phyloP scores from a whole-genome alignment of 1,139 yeast species.

The Hanseniaspora gamundiae region DNA sequence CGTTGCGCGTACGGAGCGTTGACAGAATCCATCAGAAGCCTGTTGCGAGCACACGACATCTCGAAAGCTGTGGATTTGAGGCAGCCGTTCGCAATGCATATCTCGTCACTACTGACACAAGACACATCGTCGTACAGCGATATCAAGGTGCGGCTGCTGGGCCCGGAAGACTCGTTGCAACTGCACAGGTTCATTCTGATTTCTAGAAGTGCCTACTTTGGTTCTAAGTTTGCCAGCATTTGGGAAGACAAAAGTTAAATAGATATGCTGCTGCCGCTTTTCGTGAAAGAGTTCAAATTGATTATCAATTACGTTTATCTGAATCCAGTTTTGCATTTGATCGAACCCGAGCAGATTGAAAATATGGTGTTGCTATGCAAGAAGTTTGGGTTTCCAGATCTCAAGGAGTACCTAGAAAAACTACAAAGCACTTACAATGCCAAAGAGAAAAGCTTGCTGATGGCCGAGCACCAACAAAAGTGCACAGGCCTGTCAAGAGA shows the following conservation, averaged over 20 bases:
- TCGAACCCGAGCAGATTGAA: constrained; percentile 23
- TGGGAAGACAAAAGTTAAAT: constrained; percentile 15
- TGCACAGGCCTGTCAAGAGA: constrained; percentile 37
- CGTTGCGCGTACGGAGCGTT: constrained; percentile 71
- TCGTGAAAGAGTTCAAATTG: constrained; percentile 26
- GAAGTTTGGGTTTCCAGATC: constrained; percentile 28
- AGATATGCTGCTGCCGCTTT: constrained; percentile 12
- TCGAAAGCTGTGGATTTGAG: constrained; percentile 54
- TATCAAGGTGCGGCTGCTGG: background rate
- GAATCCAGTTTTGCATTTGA: constrained; percentile 27
- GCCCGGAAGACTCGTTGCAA: constrained; percentile 5
- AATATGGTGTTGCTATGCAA: constrained; percentile 27
- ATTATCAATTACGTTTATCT: constrained; percentile 44
- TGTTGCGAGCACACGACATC: constrained; percentile 49
- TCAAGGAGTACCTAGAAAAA: constrained; percentile 26
- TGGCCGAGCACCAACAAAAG: constrained; percentile 33
- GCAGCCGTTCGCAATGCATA: constrained; percentile 68
- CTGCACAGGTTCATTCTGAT: constrained; percentile 31
- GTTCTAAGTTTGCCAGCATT: constrained; percentile 11
- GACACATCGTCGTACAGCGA: constrained; percentile 9
- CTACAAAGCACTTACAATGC: constrained; percentile 16
- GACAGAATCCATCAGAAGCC: constrained; percentile 48
- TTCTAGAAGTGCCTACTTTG: constrained; percentile 26
- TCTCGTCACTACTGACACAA: constrained; percentile 37
- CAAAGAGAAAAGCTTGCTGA: constrained; percentile 30